Conservation (phyloP, 257 asterid species). For the Cynanchum wilfordii region DNA sequence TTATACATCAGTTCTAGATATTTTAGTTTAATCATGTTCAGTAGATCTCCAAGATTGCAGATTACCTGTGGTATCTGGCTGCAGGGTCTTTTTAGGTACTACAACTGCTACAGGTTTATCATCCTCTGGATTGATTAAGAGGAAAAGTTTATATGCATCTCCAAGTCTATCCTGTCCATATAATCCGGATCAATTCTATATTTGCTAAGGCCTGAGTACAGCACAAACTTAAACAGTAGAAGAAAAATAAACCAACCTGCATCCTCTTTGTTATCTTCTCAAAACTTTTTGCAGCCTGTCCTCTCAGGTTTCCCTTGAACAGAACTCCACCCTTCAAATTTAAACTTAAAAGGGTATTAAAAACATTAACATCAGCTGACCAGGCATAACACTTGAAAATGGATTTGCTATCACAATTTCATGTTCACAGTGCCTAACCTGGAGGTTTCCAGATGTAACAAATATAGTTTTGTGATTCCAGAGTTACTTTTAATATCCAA, state of each 20-base stretch:
- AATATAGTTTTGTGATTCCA: neutral
- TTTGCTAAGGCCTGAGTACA: constrained; percentile 10
- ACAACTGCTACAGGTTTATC: constrained; percentile 98
- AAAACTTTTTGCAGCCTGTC: constrained; percentile 71
- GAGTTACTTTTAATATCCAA: neutral
- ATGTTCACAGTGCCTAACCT: neutral
- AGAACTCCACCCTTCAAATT: constrained; percentile 76
- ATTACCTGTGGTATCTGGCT: constrained; percentile 74
- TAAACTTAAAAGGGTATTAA: neutral
- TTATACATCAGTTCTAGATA: neutral
- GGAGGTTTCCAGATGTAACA: neutral
- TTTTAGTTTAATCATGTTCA: constrained; percentile 7
- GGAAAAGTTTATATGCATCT: constrained; percentile 72
- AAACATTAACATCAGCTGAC: neutral
- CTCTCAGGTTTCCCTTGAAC: constrained; percentile 91
- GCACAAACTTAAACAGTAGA: constrained; percentile 18
- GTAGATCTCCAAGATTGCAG: neutral
- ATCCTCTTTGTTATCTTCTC: constrained; percentile 74
- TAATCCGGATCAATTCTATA: constrained; percentile 25
- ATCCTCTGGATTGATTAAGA: constrained; percentile 85
- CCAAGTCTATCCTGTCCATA: constrained; percentile 80
- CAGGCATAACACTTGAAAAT: neutral
- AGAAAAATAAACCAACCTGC: constrained; percentile 52
- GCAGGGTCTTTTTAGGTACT: constrained; percentile 80
- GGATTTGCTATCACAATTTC: neutral